Evolutionary conservation across 768 basidiomycete species (phyloP).

Genomic region (Lactifluus hygrophoroides): DNA sequence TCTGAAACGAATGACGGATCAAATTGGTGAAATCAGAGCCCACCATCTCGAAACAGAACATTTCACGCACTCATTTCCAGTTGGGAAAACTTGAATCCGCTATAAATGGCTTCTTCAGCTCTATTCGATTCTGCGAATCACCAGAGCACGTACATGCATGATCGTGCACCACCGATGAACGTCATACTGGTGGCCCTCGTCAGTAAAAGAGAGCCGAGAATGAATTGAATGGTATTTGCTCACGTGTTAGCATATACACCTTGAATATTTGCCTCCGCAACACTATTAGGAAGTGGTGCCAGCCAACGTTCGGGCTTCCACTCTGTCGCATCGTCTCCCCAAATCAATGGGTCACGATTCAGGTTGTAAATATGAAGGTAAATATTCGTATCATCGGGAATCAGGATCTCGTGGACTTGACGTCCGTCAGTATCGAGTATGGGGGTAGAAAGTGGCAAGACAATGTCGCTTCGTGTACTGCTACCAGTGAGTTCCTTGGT

Average conservation of each 20-base stretch:
- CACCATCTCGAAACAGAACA: background rate
- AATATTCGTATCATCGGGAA: too few species aligned
- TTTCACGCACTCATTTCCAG: constrained; percentile 1
- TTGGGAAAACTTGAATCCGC: constrained; percentile 9
- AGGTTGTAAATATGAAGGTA: too few species aligned
- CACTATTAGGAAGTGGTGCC: constrained; percentile 18
- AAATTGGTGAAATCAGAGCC: background rate
- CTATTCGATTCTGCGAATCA: background rate
- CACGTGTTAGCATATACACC: constrained; percentile 27
- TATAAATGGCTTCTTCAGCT: background rate
- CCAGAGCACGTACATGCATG: constrained; percentile 1
- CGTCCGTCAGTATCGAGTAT: background rate
- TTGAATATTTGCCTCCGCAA: constrained; percentile 22
- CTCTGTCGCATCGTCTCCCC: constrained; percentile 35
- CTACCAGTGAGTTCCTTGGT: background rate
- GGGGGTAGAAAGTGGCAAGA: background rate
- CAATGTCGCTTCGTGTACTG: background rate
- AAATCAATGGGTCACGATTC: constrained; percentile 20
- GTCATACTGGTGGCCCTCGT: background rate
- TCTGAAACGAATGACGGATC: background rate
- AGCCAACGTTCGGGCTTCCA: constrained; percentile 41
- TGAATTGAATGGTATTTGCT: background rate
- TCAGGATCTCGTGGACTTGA: constrained; percentile 12
- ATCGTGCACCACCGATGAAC: background rate
- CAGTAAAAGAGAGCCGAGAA: background rate